Percentiles rank a stretch among this genome's conserved stretches.
These are phyloP conservation scores for Thermothielavioides terrestris DNA, from an alignment of 495 filamentous ascomycete genomes.

Conservation along the genomic window DNA sequence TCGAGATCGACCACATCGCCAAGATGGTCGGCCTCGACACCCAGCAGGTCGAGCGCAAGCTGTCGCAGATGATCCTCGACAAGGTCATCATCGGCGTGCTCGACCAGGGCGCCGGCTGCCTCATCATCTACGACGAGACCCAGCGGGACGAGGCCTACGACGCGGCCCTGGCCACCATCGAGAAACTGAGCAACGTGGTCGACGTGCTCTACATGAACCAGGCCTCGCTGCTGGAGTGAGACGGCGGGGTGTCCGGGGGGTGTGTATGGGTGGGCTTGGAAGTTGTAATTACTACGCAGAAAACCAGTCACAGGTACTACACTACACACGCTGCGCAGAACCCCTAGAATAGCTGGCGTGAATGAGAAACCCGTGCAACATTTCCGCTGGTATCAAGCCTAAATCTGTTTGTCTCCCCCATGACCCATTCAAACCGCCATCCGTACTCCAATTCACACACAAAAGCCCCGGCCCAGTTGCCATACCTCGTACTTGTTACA, in stretches of 20 bases:
- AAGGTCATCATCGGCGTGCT: slow-evolving; percentile 96
- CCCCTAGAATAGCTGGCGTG: slow-evolving; percentile 2
- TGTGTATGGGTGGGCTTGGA: not conserved
- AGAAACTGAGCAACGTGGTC: slow-evolving; percentile 94
- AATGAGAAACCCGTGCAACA: slow-evolving; percentile 1
- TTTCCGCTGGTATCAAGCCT: slow-evolving; percentile 7
- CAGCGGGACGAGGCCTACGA: slow-evolving; percentile 91
- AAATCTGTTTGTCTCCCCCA: too few species aligned
- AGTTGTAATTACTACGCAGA: too few species aligned
- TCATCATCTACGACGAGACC: slow-evolving; percentile 95
- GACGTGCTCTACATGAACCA: slow-evolving; percentile 97
- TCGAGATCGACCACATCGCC: slow-evolving; percentile 93
- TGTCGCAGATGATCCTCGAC: slow-evolving; percentile 98
- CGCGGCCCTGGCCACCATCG: slow-evolving; percentile 86
- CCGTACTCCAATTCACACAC: too few species aligned
- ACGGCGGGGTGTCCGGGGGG: not conserved
- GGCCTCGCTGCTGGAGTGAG: slow-evolving; percentile 81
- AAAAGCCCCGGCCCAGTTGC: too few species aligned
- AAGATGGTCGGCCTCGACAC: slow-evolving; percentile 95
- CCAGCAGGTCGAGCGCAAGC: slow-evolving; percentile 93
- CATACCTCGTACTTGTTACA: too few species aligned
- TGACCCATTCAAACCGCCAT: not conserved
- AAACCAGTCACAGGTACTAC: slow-evolving; percentile 1
- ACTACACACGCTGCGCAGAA: not conserved
- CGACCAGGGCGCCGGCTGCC: slow-evolving; percentile 93